Evolutionary conservation across 2,329 filamentous ascomycete genomes (phyloP).

Genomic region (Ceratocystis papillata): DNA sequence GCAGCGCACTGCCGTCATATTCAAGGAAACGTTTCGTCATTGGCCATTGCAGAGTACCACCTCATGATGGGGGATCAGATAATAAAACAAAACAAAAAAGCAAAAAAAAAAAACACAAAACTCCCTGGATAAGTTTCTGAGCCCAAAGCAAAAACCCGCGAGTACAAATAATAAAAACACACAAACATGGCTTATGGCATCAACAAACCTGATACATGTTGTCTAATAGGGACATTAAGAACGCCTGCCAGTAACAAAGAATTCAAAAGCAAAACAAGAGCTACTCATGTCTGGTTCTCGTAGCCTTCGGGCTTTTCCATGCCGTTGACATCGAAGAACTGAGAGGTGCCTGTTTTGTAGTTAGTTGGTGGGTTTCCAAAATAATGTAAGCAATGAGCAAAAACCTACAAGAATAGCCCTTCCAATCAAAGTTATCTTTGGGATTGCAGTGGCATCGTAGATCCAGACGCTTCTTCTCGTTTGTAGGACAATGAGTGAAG

Average conservation of each 20-base stretch:
- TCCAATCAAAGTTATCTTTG: constrained; percentile 98
- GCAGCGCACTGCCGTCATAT: neutral
- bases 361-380: neutral
- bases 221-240: constrained; percentile 12
- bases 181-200: constrained; percentile 13
- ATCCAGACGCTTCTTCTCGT: constrained; percentile 70
- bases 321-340: constrained; percentile 74
- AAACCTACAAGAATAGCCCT: constrained; percentile 84
- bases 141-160: neutral
- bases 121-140: neutral
- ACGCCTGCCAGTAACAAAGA: constrained; percentile 20
- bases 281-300: constrained; percentile 51
- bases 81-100: constrained; percentile 1
- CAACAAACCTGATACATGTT: neutral
- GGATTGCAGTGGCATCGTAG: constrained; percentile 92
- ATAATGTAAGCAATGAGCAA: constrained; percentile 22
- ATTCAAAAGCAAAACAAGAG: constrained; percentile 17
- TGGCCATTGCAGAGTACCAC: constrained; percentile 18
- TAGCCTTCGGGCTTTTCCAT: constrained; percentile 77
- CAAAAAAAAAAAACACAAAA: neutral
- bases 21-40: neutral
- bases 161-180: constrained; percentile 10
- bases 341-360: constrained; percentile 46
- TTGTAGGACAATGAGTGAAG: constrained; percentile 94
- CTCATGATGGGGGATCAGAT: constrained; percentile 5